Conservation (phyloP, 169 alveolate species). For the Eimeria falciformis region DNA sequence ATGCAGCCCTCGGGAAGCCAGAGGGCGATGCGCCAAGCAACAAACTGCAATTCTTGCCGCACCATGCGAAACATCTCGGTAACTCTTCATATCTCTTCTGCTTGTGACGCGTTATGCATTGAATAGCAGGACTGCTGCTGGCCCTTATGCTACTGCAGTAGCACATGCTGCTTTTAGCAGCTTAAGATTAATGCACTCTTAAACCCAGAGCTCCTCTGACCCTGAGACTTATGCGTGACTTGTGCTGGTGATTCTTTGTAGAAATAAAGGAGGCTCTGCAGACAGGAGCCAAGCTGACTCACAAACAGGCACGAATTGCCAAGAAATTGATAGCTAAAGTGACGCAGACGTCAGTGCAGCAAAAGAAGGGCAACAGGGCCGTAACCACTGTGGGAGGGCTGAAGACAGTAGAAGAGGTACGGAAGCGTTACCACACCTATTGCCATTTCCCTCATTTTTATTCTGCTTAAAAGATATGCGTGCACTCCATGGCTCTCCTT, state of each 20-base stretch:
- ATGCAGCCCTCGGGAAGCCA: no score
- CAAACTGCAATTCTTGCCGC: conserved; percentile 18
- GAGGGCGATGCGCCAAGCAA: not conserved
- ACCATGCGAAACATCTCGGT: conserved; percentile 2
- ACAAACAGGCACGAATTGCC: conserved; percentile 57
- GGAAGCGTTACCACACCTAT: not conserved
- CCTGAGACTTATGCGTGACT: no score
- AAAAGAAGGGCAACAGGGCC: not conserved
- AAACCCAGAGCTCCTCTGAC: no score
- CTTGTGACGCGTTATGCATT: not conserved
- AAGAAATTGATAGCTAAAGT: conserved; percentile 2
- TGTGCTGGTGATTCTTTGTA: no score
- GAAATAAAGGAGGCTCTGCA: conserved; percentile 63
- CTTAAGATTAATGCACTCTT: no score
- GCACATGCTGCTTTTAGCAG: no score
- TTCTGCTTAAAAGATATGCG: not conserved
- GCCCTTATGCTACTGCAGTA: no score
- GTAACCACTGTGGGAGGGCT: not conserved
- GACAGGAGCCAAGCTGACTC: conserved; percentile 46
- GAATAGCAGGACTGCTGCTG: no score
- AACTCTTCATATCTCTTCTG: not conserved
- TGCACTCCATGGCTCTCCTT: not conserved
- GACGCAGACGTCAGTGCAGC: not conserved
- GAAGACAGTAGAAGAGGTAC: not conserved
- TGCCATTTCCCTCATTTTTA: not conserved